Conservation (phyloP, 1,139 yeast genomes). For the Entelexis sorbosivorans region DNA sequence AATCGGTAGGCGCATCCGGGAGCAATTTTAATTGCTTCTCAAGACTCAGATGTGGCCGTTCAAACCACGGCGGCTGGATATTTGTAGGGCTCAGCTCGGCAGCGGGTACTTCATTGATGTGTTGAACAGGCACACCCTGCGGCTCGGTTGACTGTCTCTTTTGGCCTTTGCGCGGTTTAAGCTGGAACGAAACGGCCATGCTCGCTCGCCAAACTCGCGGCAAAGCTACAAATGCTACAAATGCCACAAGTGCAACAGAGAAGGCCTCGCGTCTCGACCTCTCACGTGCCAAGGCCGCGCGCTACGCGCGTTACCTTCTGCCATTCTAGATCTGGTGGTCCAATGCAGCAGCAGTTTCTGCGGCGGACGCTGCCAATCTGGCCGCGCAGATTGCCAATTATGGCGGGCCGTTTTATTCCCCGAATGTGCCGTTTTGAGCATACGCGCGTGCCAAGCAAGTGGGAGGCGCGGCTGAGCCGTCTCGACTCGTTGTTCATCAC, state of each 20-base stretch:
- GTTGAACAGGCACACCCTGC: background rate
- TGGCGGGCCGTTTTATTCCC: background rate
- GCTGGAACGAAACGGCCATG: conserved; percentile 13
- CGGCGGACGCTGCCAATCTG: background rate
- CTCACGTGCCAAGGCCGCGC: too few species aligned
- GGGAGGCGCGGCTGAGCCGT: conserved; percentile 8
- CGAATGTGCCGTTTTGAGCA: background rate
- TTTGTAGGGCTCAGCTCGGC: background rate
- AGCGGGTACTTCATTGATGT: background rate
- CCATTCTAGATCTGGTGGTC: background rate
- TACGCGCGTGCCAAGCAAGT: conserved; percentile 1
- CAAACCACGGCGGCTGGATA: background rate
- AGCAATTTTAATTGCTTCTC: conserved; percentile 18
- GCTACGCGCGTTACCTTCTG: background rate
- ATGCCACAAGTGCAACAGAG: too few species aligned
- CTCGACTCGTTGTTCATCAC: conserved; percentile 16
- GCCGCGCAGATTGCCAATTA: background rate
- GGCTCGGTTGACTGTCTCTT: background rate
- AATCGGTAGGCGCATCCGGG: conserved; percentile 37
- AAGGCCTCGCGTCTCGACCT: too few species aligned
- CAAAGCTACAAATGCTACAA: too few species aligned
- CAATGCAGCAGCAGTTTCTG: conserved; percentile 2
- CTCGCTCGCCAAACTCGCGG: background rate
- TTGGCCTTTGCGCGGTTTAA: conserved; percentile 6
- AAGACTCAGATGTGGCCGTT: background rate